Evolutionary conservation across 176 grass and related monocot species (phyloP), one percentile per base, ranked within the genome.

Genomic region (Pontederia paniculata): DNA sequence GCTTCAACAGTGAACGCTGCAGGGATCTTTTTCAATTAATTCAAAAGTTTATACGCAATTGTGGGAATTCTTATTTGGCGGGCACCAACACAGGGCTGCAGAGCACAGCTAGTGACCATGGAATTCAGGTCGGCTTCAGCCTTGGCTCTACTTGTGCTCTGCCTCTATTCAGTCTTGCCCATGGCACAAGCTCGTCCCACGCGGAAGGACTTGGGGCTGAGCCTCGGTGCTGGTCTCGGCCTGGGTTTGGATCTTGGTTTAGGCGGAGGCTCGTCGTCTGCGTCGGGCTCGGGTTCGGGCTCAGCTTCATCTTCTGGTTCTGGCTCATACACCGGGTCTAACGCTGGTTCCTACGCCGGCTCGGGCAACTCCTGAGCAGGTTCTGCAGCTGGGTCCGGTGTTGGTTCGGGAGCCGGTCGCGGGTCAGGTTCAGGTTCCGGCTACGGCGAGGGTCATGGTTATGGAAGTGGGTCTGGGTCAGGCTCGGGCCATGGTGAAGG

Each of bases 291-390:
- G 0, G 51, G 60, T 0, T 84, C 81, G 0, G 23, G 56, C 1
- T 88, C 84, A 0, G 19, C 62, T 0, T 70, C 68, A 9, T 22
- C 42, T 8, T 50, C 68, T 0, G 54, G 68, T 0, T 76, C 81
- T 10, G 75, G 84, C 2, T 56, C 75, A 0, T 86, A 75, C 4
- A 68, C 77, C 0, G 74, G 71, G 8, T 94, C 83, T 0, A 63
- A 51, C 0, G 75, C 79, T 0, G 68, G 78, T 7, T 87, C 78
- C 0, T 77, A 48, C 0, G 48, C 76, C 0, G 67, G 77, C 0
- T 88, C 74, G 0, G 48, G 28, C 28, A 37, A 6, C 28, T 37
- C 28, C 5, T 2, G 63, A 2, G 71, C 64, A 0, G 87, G 79
- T 5, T 93, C 88, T 0, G 83, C 74, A 0, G 88, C 80, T 0